These are phyloP conservation scores for Ceratobasidium papillatum DNA, from an alignment of 1,284 basidiomycete species.

Conservation along the genomic window DNA sequence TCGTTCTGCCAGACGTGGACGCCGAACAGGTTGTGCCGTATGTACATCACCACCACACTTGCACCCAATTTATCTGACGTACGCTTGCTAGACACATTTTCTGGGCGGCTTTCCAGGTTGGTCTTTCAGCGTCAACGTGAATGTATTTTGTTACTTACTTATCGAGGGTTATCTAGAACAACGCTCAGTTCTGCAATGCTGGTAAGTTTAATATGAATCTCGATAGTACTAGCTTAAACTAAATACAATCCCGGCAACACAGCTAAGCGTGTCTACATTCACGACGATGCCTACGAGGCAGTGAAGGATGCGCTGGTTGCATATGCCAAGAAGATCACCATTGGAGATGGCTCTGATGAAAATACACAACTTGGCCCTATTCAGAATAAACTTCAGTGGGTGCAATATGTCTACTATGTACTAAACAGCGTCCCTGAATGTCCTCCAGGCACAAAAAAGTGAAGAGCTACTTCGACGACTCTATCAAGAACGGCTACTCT, in stretches of 20 bases:
- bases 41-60: background rate
- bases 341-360: constrained; percentile 28
- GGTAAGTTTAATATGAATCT: constrained; percentile 14
- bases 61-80: background rate
- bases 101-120: constrained; percentile 35
- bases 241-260: background rate
- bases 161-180: constrained; percentile 8
- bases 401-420: background rate
- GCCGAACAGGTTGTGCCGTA: constrained; percentile 32
- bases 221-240: background rate
- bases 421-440: background rate
- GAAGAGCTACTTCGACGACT: constrained; percentile 25
- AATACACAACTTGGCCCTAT: constrained; percentile 32
- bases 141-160: background rate
- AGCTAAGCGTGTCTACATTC: constrained; percentile 35
- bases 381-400: constrained; percentile 27
- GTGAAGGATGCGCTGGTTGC: constrained; percentile 27
- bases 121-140: background rate
- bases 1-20: constrained; percentile 31
- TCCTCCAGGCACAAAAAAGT: constrained; percentile 12
- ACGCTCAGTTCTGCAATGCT: constrained; percentile 38
- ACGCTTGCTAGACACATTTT: constrained; percentile 23
- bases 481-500: constrained; percentile 27
- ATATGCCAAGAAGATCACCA: constrained; percentile 12
- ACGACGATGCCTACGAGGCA: constrained; percentile 27